Conservation (phyloP, 345 rosid species). For the Acer campestre region DNA sequence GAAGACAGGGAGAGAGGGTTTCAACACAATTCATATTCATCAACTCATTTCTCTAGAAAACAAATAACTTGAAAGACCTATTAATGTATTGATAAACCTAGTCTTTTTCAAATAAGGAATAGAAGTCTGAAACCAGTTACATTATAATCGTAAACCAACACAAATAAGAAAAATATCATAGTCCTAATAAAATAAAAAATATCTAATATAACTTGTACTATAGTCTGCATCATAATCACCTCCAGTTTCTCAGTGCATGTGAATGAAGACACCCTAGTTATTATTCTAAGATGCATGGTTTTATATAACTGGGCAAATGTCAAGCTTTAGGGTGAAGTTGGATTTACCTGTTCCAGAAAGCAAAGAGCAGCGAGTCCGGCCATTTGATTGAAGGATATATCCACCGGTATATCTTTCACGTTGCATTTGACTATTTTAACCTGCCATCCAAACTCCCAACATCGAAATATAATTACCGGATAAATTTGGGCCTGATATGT, state of each 20-base stretch:
- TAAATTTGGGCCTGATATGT: not conserved
- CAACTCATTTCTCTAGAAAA: not conserved
- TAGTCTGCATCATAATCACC: not conserved
- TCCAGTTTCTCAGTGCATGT: not conserved
- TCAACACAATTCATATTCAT: not conserved
- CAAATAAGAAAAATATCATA: not conserved
- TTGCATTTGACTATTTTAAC: conserved; percentile 78
- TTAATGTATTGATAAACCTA: not conserved
- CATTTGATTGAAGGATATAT: conserved; percentile 80
- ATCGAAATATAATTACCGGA: conserved; percentile 7
- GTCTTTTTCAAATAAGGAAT: not conserved
- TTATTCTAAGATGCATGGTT: not conserved
- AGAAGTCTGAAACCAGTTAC: not conserved
- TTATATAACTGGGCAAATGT: not conserved
- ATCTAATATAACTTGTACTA: not conserved
- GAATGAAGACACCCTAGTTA: not conserved
- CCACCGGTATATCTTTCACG: conserved; percentile 64
- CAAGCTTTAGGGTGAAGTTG: conserved; percentile 9
- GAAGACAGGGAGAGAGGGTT: not conserved
- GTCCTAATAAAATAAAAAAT: not conserved
- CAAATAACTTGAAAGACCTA: too few species aligned
- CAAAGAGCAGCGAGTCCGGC: conserved; percentile 76
- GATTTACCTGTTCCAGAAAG: conserved; percentile 73
- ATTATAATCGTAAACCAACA: not conserved
- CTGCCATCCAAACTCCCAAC: conserved; percentile 39